phyloP scores from a whole-genome alignment of 345 rosid genomes.

The Mercurialis annua region DNA sequence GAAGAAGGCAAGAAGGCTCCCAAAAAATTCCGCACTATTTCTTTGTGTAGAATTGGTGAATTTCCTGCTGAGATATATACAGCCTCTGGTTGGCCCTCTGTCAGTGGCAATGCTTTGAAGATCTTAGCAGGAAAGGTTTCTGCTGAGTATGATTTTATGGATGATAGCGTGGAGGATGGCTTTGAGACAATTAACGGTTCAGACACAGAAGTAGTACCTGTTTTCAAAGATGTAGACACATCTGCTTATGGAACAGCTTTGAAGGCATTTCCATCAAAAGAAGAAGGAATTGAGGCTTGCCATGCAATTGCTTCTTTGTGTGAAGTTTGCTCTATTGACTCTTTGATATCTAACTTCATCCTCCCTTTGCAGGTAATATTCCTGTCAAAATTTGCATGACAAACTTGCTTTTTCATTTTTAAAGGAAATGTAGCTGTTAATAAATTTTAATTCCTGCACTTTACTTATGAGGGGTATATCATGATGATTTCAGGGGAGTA shows the following conservation, averaged over 20 bases:
- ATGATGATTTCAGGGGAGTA: conserved; percentile 47
- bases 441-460: neutral
- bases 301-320: conserved; percentile 90
- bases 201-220: conserved; percentile 19
- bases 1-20: conserved; percentile 85
- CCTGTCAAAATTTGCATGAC: neutral
- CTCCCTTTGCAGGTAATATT: conserved; percentile 81
- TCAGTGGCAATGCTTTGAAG: conserved; percentile 72
- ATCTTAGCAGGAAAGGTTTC: conserved; percentile 76
- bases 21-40: conserved; percentile 61
- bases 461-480: neutral
- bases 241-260: conserved; percentile 55
- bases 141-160: conserved; percentile 52
- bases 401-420: neutral
- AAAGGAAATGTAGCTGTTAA: neutral
- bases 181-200: conserved; percentile 26
- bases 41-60: conserved; percentile 44
- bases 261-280: conserved; percentile 46
- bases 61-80: conserved; percentile 64
- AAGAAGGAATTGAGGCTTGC: conserved; percentile 78
- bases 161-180: conserved; percentile 30
- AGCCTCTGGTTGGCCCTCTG: conserved; percentile 82
- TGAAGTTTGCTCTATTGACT: conserved; percentile 89
- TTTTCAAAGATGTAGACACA: conserved; percentile 32
- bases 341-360: conserved; percentile 90